Evolutionary conservation across 768 basidiomycete genomes (phyloP).

Genomic region (Sporobolomyces roseus): DNA sequence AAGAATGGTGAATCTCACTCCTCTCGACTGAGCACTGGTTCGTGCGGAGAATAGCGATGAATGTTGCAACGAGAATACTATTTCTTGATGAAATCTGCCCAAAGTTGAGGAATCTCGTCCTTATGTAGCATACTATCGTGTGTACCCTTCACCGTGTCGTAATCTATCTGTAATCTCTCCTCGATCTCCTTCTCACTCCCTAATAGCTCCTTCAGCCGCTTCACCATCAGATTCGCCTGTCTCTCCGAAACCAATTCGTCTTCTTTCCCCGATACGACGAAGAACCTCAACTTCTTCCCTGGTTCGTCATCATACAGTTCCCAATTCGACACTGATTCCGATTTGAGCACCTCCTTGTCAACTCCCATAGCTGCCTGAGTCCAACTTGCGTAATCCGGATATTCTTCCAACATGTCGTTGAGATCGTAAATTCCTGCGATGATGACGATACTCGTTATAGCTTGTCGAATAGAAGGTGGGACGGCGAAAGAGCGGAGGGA

Average conservation of each 20-base stretch:
- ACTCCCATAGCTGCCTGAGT: constrained; percentile 41
- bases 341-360: neutral
- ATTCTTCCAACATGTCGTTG: constrained; percentile 40
- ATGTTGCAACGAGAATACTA: neutral
- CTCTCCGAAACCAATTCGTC: constrained; percentile 42
- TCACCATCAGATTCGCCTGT: constrained; percentile 38
- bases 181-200: neutral
- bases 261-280: constrained; percentile 42
- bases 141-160: constrained; percentile 30
- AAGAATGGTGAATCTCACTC: too few species aligned
- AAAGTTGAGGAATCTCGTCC: constrained; percentile 31
- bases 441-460: constrained; percentile 29
- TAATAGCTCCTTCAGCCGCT: constrained; percentile 14
- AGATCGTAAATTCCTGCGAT: constrained; percentile 45
- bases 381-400: constrained; percentile 42
- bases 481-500: constrained; percentile 14
- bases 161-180: constrained; percentile 33
- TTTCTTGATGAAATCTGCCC: constrained; percentile 5
- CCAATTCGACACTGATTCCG: constrained; percentile 35
- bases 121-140: constrained; percentile 41
- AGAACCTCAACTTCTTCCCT: neutral
- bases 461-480: neutral
- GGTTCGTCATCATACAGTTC: neutral
- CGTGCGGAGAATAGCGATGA: too few species aligned
- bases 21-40: too few species aligned